These are phyloP conservation scores for Phycomyces blakesleeanus DNA, from an alignment of 192 early-diverging fungal genomes.

Conservation along the genomic window DNA sequence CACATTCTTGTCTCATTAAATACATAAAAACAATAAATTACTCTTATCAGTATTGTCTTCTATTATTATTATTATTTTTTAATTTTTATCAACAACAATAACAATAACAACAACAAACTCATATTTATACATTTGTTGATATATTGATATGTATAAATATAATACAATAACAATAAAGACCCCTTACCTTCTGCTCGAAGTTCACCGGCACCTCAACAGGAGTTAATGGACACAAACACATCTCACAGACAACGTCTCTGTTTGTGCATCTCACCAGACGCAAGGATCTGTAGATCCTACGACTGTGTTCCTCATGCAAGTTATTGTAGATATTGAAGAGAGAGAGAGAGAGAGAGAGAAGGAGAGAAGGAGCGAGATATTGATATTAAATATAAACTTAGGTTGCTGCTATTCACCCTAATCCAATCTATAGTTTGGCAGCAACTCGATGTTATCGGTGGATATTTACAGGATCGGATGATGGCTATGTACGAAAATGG, in stretches of 20 bases:
- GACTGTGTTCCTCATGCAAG: constrained; percentile 22
- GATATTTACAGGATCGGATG: constrained; percentile 84
- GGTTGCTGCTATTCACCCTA: constrained; percentile 61
- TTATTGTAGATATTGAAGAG: neutral
- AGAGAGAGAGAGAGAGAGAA: too few species aligned
- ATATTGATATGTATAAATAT: too few species aligned
- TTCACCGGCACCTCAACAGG: constrained; percentile 27
- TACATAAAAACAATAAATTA: neutral
- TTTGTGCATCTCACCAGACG: constrained; percentile 7
- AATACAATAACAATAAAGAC: constrained; percentile 5
- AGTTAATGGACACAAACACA: constrained; percentile 1
- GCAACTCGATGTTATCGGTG: constrained; percentile 72
- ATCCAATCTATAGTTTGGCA: constrained; percentile 64
- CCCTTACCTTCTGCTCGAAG: constrained; percentile 15
- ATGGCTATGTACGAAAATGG: constrained; percentile 93
- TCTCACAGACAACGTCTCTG: constrained; percentile 6
- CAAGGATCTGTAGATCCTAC: constrained; percentile 13
- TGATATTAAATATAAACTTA: constrained; percentile 15
- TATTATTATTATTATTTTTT: too few species aligned
- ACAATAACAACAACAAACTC: neutral
- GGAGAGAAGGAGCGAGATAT: too few species aligned
- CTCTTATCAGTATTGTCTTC: too few species aligned
- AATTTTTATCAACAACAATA: constrained; percentile 3
- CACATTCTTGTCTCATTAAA: constrained; percentile 2
- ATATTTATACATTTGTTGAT: too few species aligned